A percentile compares a stretch with the other conserved stretches of the same genome.
phyloP scores from a whole-genome alignment of 2,329 filamentous ascomycete genomes.

The Cladorrhinum sp. region DNA sequence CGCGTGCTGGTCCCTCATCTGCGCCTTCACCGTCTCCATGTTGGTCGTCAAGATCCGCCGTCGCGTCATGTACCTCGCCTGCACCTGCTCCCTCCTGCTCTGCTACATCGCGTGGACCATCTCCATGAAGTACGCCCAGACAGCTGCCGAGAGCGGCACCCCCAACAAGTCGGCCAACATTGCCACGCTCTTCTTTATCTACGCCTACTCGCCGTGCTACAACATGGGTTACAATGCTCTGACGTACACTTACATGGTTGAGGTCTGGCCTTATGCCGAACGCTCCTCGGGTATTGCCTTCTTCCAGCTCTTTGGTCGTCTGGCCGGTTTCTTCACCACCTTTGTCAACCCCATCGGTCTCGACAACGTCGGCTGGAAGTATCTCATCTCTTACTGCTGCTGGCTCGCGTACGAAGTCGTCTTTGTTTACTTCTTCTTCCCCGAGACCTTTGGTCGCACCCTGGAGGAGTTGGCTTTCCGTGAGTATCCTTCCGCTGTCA shows the following conservation, averaged over 20 bases:
- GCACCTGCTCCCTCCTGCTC: slow-evolving; percentile 45
- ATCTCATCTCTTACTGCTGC: slow-evolving; percentile 28
- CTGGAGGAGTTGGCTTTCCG: slow-evolving; percentile 32
- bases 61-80: slow-evolving; percentile 50
- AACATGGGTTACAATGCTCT: slow-evolving; percentile 64
- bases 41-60: slow-evolving; percentile 43
- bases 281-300: slow-evolving; percentile 24
- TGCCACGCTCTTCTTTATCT: slow-evolving; percentile 54
- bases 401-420: slow-evolving; percentile 26
- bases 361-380: slow-evolving; percentile 25
- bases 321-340: slow-evolving; percentile 27
- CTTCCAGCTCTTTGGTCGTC: slow-evolving; percentile 27
- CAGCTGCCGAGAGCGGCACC: slow-evolving; percentile 1
- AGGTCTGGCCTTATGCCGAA: slow-evolving; percentile 27
- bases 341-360: slow-evolving; percentile 29
- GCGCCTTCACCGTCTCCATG: slow-evolving; percentile 40
- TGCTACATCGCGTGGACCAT: slow-evolving; percentile 40
- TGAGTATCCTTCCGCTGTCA: slow-evolving; percentile 9
- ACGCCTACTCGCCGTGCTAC: slow-evolving; percentile 56
- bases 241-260: slow-evolving; percentile 47
- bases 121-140: slow-evolving; percentile 23
- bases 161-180: slow-evolving; percentile 35
- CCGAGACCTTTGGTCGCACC: slow-evolving; percentile 31
- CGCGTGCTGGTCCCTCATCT: slow-evolving; percentile 43
- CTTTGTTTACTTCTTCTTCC: slow-evolving; percentile 29